Evolutionary conservation across 1,284 basidiomycete species (phyloP).

Genomic region (Prillingera fragicola): DNA sequence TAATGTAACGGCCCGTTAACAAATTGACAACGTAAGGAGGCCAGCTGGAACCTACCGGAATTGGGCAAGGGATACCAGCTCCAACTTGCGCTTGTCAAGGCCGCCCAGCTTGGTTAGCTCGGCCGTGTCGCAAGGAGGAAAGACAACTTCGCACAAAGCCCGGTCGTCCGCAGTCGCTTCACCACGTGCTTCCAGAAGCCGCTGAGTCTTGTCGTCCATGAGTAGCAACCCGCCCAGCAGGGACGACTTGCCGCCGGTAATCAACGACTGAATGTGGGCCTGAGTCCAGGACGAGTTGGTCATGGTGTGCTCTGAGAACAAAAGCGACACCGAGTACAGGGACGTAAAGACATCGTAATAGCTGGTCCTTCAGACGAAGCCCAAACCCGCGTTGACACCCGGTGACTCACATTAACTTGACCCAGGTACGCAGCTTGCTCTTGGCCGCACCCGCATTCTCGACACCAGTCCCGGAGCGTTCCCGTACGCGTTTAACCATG

Average conservation of each 20-base stretch:
- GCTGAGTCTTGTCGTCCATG: slow-evolving; percentile 26
- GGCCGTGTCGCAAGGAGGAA: slow-evolving; percentile 85
- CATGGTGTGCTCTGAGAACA: slow-evolving; percentile 66
- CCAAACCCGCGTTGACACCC: slow-evolving; percentile 1
- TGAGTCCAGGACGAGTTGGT: slow-evolving; percentile 96
- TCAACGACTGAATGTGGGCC: slow-evolving; percentile 69
- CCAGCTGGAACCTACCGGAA: slow-evolving; percentile 75
- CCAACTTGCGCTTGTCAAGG: slow-evolving; percentile 58
- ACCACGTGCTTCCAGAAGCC: slow-evolving; percentile 12
- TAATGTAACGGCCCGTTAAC: no score
- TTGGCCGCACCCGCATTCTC: slow-evolving; percentile 67
- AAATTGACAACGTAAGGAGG: background rate
- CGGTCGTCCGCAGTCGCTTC: slow-evolving; percentile 14
- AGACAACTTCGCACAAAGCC: slow-evolving; percentile 57
- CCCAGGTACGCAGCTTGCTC: slow-evolving; percentile 57
- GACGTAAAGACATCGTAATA: slow-evolving; percentile 88
- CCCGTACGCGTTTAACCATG: slow-evolving; percentile 79
- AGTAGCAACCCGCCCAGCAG: slow-evolving; percentile 30
- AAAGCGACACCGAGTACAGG: slow-evolving; percentile 70
- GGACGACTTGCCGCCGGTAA: slow-evolving; percentile 44
- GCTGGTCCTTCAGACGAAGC: slow-evolving; percentile 51
- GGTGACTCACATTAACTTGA: slow-evolving; percentile 65
- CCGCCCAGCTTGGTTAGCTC: slow-evolving; percentile 60
- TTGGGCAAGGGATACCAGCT: slow-evolving; percentile 82
- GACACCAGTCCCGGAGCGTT: slow-evolving; percentile 55